These are phyloP conservation scores for Paraphaeosphaeria sporulosa DNA, from an alignment of 2,329 filamentous ascomycete species.

Conservation along the genomic window DNA sequence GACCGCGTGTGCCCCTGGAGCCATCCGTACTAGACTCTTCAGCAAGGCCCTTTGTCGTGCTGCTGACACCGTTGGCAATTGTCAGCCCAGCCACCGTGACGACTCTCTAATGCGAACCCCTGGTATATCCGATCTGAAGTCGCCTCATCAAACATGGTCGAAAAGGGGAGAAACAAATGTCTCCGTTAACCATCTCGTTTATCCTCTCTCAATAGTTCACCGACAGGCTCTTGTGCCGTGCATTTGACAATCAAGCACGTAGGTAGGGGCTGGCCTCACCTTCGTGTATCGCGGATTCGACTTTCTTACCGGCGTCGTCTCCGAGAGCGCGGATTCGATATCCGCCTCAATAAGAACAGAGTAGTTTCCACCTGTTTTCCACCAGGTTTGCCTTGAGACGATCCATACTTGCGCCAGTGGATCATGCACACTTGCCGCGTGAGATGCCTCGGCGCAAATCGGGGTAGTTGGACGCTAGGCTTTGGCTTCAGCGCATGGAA, in stretches of 20 bases:
- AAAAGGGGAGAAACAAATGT: constrained; percentile 32
- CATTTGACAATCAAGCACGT: not conserved
- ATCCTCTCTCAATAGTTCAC: not conserved
- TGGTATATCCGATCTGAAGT: constrained; percentile 26
- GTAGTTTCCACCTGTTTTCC: constrained; percentile 18
- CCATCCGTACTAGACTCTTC: not conserved
- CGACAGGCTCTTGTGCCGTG: not conserved
- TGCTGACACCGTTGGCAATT: constrained; percentile 18
- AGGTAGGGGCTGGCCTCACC: not conserved
- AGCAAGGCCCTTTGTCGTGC: constrained; percentile 24
- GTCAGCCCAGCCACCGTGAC: constrained; percentile 34
- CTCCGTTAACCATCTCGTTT: constrained; percentile 13
- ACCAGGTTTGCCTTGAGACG: constrained; percentile 31
- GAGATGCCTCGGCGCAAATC: constrained; percentile 33
- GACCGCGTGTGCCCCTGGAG: constrained; percentile 2
- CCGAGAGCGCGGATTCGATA: constrained; percentile 36
- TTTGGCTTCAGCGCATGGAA: constrained; percentile 35
- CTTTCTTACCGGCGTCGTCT: constrained; percentile 24
- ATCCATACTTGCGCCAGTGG: constrained; percentile 29
- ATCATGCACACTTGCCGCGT: constrained; percentile 23
- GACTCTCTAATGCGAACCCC: constrained; percentile 30
- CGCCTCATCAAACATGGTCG: constrained; percentile 16
- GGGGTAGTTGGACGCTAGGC: constrained; percentile 34
- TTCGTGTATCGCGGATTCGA: not conserved
- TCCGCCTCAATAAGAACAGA: constrained; percentile 16